Percentiles rank a stretch among this genome's conserved stretches.
phyloP scores from a whole-genome alignment of 108 stramenopile species.

The Nitzschia sp. region DNA sequence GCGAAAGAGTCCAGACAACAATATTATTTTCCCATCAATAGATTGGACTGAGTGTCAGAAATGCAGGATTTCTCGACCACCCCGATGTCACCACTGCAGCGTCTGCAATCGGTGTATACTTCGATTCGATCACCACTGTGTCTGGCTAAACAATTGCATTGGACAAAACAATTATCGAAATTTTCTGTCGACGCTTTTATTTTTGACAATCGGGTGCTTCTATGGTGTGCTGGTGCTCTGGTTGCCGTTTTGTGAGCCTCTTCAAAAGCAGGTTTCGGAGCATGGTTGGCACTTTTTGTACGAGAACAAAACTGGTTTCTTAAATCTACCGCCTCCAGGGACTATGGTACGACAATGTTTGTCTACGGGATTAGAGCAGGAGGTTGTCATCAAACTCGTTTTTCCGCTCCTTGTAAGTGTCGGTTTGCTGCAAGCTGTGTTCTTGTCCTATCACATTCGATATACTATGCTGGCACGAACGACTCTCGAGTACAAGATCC shows the following conservation, averaged over 20 bases:
- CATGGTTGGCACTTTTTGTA: conserved; percentile 52
- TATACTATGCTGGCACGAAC: conserved; percentile 37
- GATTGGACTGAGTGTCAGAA: conserved; percentile 54
- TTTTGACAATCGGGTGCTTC: conserved; percentile 59
- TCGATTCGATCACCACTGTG: conserved; percentile 96
- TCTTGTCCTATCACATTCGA: conserved; percentile 41
- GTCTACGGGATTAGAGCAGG: conserved; percentile 10
- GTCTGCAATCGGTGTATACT: conserved; percentile 70
- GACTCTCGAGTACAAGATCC: conserved; percentile 50
- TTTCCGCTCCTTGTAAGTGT: conserved; percentile 47
- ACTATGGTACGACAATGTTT: conserved; percentile 24
- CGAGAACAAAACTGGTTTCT: conserved; percentile 54
- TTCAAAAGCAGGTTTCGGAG: conserved; percentile 39
- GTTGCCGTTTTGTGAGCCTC: conserved; percentile 45
- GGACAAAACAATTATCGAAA: conserved; percentile 84
- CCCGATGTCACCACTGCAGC: conserved; percentile 81
- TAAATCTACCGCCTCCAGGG: conserved; percentile 62
- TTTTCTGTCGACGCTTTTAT: conserved; percentile 68
- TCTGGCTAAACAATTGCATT: conserved; percentile 98
- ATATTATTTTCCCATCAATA: conserved; percentile 33
- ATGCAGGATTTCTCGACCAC: conserved; percentile 63
- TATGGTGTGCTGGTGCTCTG: conserved; percentile 62
- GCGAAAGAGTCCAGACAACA: neutral
- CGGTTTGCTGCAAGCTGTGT: conserved; percentile 28
- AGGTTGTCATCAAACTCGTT: conserved; percentile 35